Evolutionary conservation across 1,284 basidiomycete species (phyloP), one percentile per base, ranked within the genome.

Genomic region (Thecaphora frezii): DNA sequence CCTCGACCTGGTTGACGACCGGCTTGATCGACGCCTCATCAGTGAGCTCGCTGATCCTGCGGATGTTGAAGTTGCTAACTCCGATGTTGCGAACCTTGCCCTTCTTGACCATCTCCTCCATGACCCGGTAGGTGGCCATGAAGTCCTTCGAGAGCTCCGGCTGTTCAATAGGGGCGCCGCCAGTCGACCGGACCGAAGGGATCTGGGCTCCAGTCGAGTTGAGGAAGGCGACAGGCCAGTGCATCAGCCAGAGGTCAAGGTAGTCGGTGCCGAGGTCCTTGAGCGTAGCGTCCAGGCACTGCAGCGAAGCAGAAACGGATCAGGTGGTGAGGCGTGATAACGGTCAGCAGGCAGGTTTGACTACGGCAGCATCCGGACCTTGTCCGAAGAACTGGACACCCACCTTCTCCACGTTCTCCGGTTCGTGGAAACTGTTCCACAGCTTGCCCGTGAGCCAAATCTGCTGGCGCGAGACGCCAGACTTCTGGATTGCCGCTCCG

Each of bases 361-460:
- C 26, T 14, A 44, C 39, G 8, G 37, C 37, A n/a, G n/a, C 8
- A 39, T 21, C 19, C 7, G 7, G 14, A n/a, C 18, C 9, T n/a
- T 39, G 37, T n/a, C n/a, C 28, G 28, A 7, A 7, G 28, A 30
- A 14, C 28, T 23, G 16, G 30, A 9, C n/a, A 42, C 58, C n/a
- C 30, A 63, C 60, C 65, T 68, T 65, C 45, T 69, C 69, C 18
- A 70, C 69, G 30, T 72, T 63, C 43, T 65, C 69, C 5, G 60
- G 67, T 41, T 86, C 86, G 87, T 14, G 89, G 84, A 85, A 85
- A 55, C 68, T 80, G 86, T 85, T 82, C 87, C 89, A 90, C 40
- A 92, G 83, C 81, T 93, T 91, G 57, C 87, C 87, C 4, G 90
- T 89, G 56, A 93, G 85, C 79, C 89, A 93, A 57, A 94, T 84